These are phyloP conservation scores for Fusarium subglutinans DNA, from an alignment of 2,329 filamentous ascomycete genomes.

Conservation along the genomic window DNA sequence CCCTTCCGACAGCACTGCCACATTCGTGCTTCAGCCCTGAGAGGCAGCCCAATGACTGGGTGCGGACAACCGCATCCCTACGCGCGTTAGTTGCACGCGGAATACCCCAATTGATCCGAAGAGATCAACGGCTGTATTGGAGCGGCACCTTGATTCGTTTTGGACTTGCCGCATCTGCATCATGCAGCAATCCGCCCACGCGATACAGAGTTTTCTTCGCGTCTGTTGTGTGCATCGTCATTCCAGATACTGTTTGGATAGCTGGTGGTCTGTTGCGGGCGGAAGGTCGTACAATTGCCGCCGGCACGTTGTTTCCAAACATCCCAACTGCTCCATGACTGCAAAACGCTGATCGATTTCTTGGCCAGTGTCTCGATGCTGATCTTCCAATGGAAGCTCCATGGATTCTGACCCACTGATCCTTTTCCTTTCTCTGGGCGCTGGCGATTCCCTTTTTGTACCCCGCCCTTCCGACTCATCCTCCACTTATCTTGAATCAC, in stretches of 20 bases:
- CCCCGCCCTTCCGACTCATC: constrained; percentile 35
- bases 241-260: constrained; percentile 17
- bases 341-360: constrained; percentile 14
- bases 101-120: constrained; percentile 37
- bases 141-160: constrained; percentile 35
- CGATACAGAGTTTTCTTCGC: constrained; percentile 32
- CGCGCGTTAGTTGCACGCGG: constrained; percentile 25
- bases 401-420: constrained; percentile 23
- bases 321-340: constrained; percentile 3
- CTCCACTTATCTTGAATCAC: constrained; percentile 26
- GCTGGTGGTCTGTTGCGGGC: constrained; percentile 10
- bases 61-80: constrained; percentile 14
- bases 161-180: constrained; percentile 34
- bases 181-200: constrained; percentile 26
- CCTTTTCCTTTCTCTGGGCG: background rate
- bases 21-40: constrained; percentile 33
- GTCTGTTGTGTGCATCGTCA: constrained; percentile 21
- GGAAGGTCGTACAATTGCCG: constrained; percentile 14
- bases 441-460: constrained; percentile 16
- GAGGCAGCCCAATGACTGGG: constrained; percentile 18
- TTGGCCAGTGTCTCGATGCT: constrained; percentile 6
- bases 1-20: constrained; percentile 32
- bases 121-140: constrained; percentile 35
- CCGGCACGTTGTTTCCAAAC: constrained; percentile 15
- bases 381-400: constrained; percentile 15